These are phyloP conservation scores for Polymyxa betae DNA, from an alignment of 208 protist species.

Conservation along the genomic window DNA sequence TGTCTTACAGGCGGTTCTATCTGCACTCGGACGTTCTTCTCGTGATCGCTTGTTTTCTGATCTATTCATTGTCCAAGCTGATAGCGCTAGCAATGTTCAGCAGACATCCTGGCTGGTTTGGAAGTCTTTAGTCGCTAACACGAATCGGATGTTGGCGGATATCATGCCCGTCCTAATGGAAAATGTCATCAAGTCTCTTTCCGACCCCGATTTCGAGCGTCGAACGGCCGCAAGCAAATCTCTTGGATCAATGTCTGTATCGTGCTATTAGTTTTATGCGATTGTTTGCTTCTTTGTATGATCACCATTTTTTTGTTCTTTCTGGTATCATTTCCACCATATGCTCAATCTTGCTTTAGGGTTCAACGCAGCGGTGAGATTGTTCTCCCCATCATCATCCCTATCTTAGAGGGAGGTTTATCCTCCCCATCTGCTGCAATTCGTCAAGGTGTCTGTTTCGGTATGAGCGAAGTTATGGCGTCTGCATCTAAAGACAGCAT, in stretches of 20 bases:
- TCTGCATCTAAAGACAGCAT: constrained; percentile 64
- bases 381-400: constrained; percentile 79
- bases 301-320: too few species aligned
- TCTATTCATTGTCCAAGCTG: constrained; percentile 76
- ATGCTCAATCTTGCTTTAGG: too few species aligned
- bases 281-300: too few species aligned
- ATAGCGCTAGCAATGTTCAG: constrained; percentile 70
- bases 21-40: constrained; percentile 68
- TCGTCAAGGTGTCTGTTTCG: constrained; percentile 77
- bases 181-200: not conserved
- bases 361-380: constrained; percentile 67
- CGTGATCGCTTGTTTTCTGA: constrained; percentile 70
- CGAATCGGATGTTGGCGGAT: constrained; percentile 32
- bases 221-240: constrained; percentile 75
- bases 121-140: constrained; percentile 75
- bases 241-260: too few species aligned
- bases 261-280: too few species aligned
- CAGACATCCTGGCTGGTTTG: constrained; percentile 78
- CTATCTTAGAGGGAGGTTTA: constrained; percentile 74
- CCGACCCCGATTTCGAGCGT: constrained; percentile 61
- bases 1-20: too few species aligned
- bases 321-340: too few species aligned
- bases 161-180: constrained; percentile 50
- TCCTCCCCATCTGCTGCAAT: not conserved
- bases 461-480: constrained; percentile 77